Conservation (phyloP, 148 eudicot species). For the Cornus controversa region DNA sequence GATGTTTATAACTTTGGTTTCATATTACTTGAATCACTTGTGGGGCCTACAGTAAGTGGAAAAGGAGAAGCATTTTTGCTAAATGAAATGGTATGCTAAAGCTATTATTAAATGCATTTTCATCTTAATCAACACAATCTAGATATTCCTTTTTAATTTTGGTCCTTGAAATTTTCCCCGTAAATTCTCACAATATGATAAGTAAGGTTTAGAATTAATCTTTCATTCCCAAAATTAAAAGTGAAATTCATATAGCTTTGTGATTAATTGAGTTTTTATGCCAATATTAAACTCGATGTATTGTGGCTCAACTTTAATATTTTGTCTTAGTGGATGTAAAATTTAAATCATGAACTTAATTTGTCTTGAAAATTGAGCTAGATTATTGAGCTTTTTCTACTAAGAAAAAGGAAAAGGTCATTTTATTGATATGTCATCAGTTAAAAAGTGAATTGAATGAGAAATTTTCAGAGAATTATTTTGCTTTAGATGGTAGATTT, state of each 20-base stretch:
- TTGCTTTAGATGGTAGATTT: not conserved
- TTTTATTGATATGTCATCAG: not conserved
- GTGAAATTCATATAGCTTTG: not conserved
- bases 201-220: not conserved
- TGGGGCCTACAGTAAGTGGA: constrained; percentile 54
- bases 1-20: constrained; percentile 71
- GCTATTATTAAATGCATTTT: not conserved
- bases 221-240: not conserved
- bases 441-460: not conserved
- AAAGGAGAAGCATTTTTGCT: constrained; percentile 66
- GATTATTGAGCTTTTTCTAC: not conserved
- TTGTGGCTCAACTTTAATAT: not conserved
- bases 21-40: constrained; percentile 65
- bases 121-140: not conserved
- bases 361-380: not conserved
- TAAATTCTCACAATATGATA: not conserved
- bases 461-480: not conserved
- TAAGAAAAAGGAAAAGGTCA: too few species aligned
- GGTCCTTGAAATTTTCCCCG: not conserved
- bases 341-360: not conserved
- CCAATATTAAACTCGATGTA: not conserved
- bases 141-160: not conserved
- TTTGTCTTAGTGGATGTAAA: too few species aligned
- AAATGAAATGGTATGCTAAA: constrained; percentile 56
- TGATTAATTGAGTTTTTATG: not conserved